Evolutionary conservation across 2,329 filamentous ascomycete genomes (phyloP), one percentile per base, ranked within the genome.

Genomic region (Hypocreales sp.): DNA sequence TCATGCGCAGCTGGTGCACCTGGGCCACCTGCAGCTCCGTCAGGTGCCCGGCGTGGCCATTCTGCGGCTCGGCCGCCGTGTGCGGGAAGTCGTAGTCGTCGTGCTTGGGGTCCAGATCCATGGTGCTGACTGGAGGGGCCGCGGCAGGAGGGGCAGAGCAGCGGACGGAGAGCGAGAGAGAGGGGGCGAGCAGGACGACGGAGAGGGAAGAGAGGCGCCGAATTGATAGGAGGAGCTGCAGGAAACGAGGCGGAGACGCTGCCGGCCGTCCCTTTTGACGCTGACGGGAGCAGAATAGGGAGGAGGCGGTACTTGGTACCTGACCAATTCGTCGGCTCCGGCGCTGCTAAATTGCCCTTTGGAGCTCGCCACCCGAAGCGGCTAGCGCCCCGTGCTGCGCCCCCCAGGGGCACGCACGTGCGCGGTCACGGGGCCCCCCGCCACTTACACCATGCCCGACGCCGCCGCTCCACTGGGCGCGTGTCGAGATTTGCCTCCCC

Each of bases 41-140:
- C 45, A 92, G 79, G 56, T 92, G 72, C 50, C 90, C 90, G 35
- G 87, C 77, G 55, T 94, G 84, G 39, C 90, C 90, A 43, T 64
- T 61, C 48, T 76, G 70, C 25, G 67, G 52, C 40, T 72, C 70
- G 30, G 79, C 70, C 25, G 82, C 72, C 36, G 70, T 77, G 38
- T 76, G 82, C 36, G 90, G 90, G 63, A 72, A 95, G 57, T 94
- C 86, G 58, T 90, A 95, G 63, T 92, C 55, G 61, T 95, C 90
- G 65, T 95, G 92, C 61, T 93, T 94, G 52, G 81, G 67, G 56
- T 92, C 76, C 44, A 83, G 50, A 51, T 71, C 59, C 58, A 72
- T 61, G 45, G 48, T 51, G 45, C 37, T 31, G 22, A 26, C 18
- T 20, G 13, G 16, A 23, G 10, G 22, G 21, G 25, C 19, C 10